phyloP scores from a whole-genome alignment of 176 grass and related monocot species.

The Triticum urartu region DNA sequence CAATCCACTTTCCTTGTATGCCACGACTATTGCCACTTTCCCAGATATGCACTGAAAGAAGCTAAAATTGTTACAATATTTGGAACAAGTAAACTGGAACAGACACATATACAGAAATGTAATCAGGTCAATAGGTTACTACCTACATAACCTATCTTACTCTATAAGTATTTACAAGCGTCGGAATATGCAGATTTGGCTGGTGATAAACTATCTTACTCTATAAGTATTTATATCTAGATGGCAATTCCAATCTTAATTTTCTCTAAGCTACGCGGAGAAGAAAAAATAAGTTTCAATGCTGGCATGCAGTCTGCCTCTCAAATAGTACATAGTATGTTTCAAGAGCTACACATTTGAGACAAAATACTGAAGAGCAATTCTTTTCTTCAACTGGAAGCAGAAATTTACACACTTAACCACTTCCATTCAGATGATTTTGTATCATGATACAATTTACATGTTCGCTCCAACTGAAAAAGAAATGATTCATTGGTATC shows the following conservation, averaged over 20 bases:
- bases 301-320: background rate
- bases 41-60: background rate
- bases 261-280: background rate
- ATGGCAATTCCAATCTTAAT: background rate
- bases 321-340: background rate
- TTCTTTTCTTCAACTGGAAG: background rate
- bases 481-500: conserved; percentile 36
- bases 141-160: background rate
- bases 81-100: background rate
- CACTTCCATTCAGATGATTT: background rate
- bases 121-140: background rate
- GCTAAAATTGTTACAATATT: background rate
- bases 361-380: background rate
- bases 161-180: background rate
- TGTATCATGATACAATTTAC: background rate
- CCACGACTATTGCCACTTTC: background rate
- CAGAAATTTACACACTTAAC: background rate
- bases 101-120: background rate
- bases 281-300: background rate
- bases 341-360: background rate
- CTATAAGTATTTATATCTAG: background rate
- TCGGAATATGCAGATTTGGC: background rate
- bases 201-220: background rate
- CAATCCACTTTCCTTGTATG: background rate
- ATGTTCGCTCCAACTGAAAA: conserved; percentile 7